A percentile compares a stretch with the other conserved stretches of the same genome.
These are phyloP conservation scores for Malassezia sympodialis DNA, from an alignment of 1,284 basidiomycete species.

Conservation along the genomic window DNA sequence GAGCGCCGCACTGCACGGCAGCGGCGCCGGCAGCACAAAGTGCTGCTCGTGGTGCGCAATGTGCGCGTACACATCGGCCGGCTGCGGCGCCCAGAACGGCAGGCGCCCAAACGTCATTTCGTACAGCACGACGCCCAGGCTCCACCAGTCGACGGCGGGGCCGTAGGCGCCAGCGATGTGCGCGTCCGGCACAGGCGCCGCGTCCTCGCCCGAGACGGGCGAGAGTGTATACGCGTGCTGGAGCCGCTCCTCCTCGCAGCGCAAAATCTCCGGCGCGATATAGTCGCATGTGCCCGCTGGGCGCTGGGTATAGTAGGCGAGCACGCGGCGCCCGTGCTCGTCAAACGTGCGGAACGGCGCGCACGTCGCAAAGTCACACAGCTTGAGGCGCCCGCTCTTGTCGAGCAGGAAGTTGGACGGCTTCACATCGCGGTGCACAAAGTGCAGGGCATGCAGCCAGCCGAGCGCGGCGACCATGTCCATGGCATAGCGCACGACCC, in stretches of 20 bases:
- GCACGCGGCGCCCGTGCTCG: slow-evolving; percentile 22
- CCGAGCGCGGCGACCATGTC: slow-evolving; percentile 44
- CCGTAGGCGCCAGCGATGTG: slow-evolving; percentile 34
- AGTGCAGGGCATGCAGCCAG: slow-evolving; percentile 38
- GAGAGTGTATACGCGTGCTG: slow-evolving; percentile 10
- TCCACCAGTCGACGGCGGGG: slow-evolving; percentile 47
- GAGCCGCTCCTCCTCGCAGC: slow-evolving; percentile 33
- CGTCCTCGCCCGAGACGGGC: background rate
- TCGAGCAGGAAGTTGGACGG: slow-evolving; percentile 44
- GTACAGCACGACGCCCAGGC: slow-evolving; percentile 43
- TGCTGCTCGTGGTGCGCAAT: slow-evolving; percentile 33
- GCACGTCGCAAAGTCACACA: slow-evolving; percentile 45
- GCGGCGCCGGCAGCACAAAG: slow-evolving; percentile 15
- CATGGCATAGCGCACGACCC: slow-evolving; percentile 32
- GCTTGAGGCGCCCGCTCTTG: slow-evolving; percentile 37
- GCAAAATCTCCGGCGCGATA: slow-evolving; percentile 43
- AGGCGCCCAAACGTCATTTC: slow-evolving; percentile 41
- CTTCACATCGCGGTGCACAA: slow-evolving; percentile 45
- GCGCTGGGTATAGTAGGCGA: slow-evolving; percentile 33
- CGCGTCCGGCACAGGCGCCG: slow-evolving; percentile 10
- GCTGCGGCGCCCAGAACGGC: slow-evolving; percentile 40
- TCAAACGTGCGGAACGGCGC: slow-evolving; percentile 39
- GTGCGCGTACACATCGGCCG: slow-evolving; percentile 38
- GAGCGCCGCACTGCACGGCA: slow-evolving; percentile 21
- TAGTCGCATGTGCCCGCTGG: slow-evolving; percentile 46